Conservation (phyloP, 257 asterid species). For the Solanum habrochaites region DNA sequence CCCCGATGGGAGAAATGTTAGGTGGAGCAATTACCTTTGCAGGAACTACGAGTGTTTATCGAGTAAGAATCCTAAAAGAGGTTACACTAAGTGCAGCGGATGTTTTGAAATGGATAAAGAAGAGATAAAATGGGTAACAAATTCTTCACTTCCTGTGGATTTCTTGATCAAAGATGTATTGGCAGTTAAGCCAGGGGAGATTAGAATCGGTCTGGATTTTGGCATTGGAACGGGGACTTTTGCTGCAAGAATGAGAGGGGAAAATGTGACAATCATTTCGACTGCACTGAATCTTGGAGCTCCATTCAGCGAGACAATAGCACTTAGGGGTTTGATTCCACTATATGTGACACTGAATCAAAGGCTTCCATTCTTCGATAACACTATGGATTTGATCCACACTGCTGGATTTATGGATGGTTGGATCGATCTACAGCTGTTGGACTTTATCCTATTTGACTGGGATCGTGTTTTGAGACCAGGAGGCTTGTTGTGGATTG, state of each 20-base stretch:
- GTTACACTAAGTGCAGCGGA: slow-evolving; percentile 54
- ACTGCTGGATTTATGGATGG: slow-evolving; percentile 82
- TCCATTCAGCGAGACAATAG: slow-evolving; percentile 78
- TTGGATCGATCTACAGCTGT: slow-evolving; percentile 67
- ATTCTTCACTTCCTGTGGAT: slow-evolving; percentile 30
- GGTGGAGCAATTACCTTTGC: slow-evolving; percentile 84
- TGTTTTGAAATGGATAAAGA: slow-evolving; percentile 92
- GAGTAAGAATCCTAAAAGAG: slow-evolving; percentile 64
- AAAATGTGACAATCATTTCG: slow-evolving; percentile 56
- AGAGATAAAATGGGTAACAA: slow-evolving; percentile 52
- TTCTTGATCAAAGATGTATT: slow-evolving; percentile 46
- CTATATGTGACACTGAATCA: slow-evolving; percentile 63
- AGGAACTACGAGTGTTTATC: slow-evolving; percentile 67
- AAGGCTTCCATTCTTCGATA: slow-evolving; percentile 80
- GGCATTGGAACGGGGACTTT: slow-evolving; percentile 84
- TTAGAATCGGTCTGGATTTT: slow-evolving; percentile 62
- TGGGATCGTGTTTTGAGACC: slow-evolving; percentile 91
- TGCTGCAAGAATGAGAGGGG: slow-evolving; percentile 79
- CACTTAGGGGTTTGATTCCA: slow-evolving; percentile 72
- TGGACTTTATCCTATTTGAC: slow-evolving; percentile 75
- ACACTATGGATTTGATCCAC: slow-evolving; percentile 86
- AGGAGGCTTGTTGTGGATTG: slow-evolving; percentile 82
- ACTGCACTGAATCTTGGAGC: slow-evolving; percentile 81
- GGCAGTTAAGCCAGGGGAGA: slow-evolving; percentile 43
- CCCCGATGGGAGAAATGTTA: slow-evolving; percentile 78